Conservation (phyloP, 2,329 filamentous ascomycete species). For the Epichloe coenophiala region DNA sequence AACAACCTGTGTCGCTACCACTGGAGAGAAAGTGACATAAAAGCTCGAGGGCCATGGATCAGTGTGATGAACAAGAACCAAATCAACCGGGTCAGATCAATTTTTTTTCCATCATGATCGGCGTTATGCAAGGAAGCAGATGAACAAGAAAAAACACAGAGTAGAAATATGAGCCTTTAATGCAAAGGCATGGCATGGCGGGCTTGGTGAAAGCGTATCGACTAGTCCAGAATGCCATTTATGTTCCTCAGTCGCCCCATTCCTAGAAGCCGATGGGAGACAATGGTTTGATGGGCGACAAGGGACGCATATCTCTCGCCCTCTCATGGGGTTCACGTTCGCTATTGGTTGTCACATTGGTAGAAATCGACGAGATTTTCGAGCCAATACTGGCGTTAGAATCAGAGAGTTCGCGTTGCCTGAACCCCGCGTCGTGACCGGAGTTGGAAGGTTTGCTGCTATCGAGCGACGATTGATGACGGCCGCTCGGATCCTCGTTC, state of each 20-base stretch:
- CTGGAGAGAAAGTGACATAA: background rate
- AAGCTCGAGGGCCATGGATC: background rate
- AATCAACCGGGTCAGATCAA: background rate
- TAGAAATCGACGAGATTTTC: constrained; percentile 28
- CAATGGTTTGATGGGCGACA: constrained; percentile 54
- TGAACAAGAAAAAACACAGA: background rate
- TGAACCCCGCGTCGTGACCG: constrained; percentile 26
- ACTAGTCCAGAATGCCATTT: background rate
- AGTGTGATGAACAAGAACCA: background rate
- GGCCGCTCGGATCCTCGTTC: constrained; percentile 7
- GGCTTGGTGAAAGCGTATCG: constrained; percentile 2
- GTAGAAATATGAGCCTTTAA: background rate
- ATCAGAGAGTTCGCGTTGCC: constrained; percentile 25
- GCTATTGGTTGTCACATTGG: constrained; percentile 32
- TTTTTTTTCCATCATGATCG: background rate
- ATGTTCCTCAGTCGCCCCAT: background rate
- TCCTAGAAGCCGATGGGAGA: constrained; percentile 45
- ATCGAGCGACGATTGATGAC: constrained; percentile 44
- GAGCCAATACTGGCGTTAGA: constrained; percentile 31
- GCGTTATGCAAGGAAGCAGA: background rate
- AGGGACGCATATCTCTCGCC: constrained; percentile 33
- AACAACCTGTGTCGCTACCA: background rate
- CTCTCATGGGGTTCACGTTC: constrained; percentile 19
- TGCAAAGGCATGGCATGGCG: constrained; percentile 2
- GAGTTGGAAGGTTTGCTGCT: constrained; percentile 41